phyloP scores from a whole-genome alignment of 2,329 filamentous ascomycete genomes.

The Aspergillus vadensis region DNA sequence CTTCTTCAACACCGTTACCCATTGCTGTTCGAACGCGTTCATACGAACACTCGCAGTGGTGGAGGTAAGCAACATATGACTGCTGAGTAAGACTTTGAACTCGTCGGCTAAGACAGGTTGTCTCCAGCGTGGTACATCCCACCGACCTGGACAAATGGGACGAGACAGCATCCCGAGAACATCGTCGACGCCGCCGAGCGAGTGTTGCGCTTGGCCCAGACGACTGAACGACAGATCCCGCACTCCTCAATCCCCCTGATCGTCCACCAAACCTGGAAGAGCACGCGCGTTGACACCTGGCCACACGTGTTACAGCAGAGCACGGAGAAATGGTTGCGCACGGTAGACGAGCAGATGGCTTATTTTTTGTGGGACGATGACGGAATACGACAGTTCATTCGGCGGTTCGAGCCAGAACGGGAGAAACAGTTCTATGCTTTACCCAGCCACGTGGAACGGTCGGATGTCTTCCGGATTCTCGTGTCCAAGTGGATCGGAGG shows the following conservation, averaged over 20 bases:
- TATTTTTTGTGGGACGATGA: constrained; percentile 40
- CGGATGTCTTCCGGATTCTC: constrained; percentile 36
- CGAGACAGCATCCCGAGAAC: constrained; percentile 7
- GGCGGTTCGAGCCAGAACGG: constrained; percentile 28
- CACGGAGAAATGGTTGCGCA: constrained; percentile 33
- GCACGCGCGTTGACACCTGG: constrained; percentile 31
- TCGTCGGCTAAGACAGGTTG: no score
- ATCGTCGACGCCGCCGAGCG: constrained; percentile 33
- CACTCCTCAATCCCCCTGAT: constrained; percentile 34
- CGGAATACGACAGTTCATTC: constrained; percentile 31
- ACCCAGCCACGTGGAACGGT: constrained; percentile 31
- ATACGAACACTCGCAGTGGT: neutral
- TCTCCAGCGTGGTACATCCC: constrained; percentile 19
- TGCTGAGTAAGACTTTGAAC: no score
- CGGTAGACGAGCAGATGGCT: constrained; percentile 29
- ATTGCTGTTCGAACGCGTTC: neutral
- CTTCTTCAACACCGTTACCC: neutral
- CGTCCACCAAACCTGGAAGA: constrained; percentile 39
- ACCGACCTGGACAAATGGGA: constrained; percentile 1
- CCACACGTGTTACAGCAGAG: constrained; percentile 24
- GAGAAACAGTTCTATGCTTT: constrained; percentile 24
- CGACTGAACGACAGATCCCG: constrained; percentile 18
- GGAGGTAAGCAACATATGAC: neutral
- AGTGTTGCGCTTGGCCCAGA: constrained; percentile 21
- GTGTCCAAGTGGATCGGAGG: constrained; percentile 34